Evolutionary conservation across 306 rosid genomes (phyloP).

Genomic region (peach (Prunus persica)): DNA sequence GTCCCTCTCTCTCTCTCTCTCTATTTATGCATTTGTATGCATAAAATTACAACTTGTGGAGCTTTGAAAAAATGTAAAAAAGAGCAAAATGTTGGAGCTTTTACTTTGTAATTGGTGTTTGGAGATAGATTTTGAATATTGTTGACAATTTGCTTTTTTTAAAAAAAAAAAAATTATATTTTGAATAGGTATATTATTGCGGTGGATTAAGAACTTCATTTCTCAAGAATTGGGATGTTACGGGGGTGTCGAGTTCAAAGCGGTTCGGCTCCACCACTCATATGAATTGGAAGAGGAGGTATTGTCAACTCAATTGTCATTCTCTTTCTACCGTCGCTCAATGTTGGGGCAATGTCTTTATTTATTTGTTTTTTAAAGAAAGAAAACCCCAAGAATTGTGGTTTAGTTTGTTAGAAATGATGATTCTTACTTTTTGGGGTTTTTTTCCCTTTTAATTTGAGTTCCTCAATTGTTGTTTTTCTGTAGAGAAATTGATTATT

Average conservation of each 20-base stretch:
- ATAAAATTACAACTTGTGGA: not conserved
- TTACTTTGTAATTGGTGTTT: not conserved
- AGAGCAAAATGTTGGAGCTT: not conserved
- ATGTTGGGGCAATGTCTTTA: not conserved
- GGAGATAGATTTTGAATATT: not conserved
- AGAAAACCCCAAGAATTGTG: not conserved
- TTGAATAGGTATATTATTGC: conserved; percentile 8
- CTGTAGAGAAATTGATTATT: not conserved
- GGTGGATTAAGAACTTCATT: conserved; percentile 18
- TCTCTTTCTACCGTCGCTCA: not conserved
- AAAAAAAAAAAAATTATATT: too few relatives aligned
- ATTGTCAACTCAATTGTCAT: not conserved
- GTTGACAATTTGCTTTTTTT: not conserved
- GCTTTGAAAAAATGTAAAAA: not conserved
- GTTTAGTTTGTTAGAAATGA: not conserved
- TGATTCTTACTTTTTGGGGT: not conserved
- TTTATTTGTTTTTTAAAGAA: not conserved
- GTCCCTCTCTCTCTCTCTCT: not conserved
- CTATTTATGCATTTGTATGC: too few relatives aligned
- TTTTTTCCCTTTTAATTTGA: too few relatives aligned
- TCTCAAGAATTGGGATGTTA: conserved; percentile 30
- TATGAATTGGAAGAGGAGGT: conserved; percentile 45
- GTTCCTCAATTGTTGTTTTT: too few relatives aligned
- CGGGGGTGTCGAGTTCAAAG: conserved; percentile 20
- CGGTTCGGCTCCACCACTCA: conserved; percentile 29